phyloP scores from a whole-genome alignment of 225 moss, liverwort and hornwort genomes.

The Anthoceros angustus region DNA sequence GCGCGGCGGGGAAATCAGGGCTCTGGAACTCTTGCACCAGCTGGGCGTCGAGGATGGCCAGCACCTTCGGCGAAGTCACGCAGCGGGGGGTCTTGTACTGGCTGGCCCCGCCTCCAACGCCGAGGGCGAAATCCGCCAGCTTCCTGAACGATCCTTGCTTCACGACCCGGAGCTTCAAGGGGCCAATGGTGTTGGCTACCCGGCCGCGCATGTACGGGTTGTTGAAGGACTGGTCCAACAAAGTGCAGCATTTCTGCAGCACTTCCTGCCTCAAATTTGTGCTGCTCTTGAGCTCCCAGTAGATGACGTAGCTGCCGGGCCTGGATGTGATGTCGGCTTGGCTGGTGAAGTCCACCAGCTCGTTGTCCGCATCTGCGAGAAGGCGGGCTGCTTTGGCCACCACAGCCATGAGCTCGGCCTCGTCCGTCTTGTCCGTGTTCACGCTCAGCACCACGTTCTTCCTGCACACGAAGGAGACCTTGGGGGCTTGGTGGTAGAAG shows the following conservation, averaged over 20 bases:
- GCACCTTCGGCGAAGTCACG: conserved; percentile 12
- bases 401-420: conserved; percentile 49
- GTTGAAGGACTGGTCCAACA: conserved; percentile 23
- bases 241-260: conserved; percentile 28
- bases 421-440: conserved; percentile 57
- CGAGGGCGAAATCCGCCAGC: conserved; percentile 16
- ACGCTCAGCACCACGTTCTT: conserved; percentile 47
- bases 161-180: conserved; percentile 22
- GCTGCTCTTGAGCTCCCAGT: conserved; percentile 44
- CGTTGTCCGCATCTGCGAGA: conserved; percentile 27
- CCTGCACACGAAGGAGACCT: conserved; percentile 46
- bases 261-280: conserved; percentile 18
- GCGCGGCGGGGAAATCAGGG: not conserved
- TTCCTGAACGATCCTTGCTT: conserved; percentile 19
- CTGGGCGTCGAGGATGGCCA: conserved; percentile 16
- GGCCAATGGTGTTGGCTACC: conserved; percentile 15
- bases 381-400: conserved; percentile 23
- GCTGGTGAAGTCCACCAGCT: conserved; percentile 62
- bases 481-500: conserved; percentile 40
- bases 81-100: conserved; percentile 34
- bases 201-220: conserved; percentile 14
- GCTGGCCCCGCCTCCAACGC: conserved; percentile 10
- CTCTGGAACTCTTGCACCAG: conserved; percentile 11
- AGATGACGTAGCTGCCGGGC: conserved; percentile 53
- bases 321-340: conserved; percentile 27